Evolutionary conservation across 148 eudicot species (phyloP).

Genomic region (Chenopodium berlandieri): DNA sequence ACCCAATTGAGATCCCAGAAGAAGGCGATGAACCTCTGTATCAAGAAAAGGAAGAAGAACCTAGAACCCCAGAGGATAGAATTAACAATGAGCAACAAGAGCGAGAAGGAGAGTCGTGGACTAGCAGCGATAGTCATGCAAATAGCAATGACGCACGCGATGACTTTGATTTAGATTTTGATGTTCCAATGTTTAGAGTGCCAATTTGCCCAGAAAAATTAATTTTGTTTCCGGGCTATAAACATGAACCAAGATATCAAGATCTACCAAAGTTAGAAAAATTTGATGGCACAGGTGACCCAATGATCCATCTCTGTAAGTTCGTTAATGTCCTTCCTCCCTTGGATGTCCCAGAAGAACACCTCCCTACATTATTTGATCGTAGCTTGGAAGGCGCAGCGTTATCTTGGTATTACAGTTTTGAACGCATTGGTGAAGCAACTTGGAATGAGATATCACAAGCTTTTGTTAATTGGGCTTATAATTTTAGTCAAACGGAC

Average conservation of each 20-base stretch:
- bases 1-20: no score
- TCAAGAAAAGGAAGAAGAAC: no score
- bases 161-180: neutral
- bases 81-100: no score
- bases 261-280: neutral
- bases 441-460: neutral
- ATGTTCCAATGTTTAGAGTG: neutral
- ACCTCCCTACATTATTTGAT: neutral
- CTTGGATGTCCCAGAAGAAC: neutral
- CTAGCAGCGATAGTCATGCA: no score
- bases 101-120: no score
- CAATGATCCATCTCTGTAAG: neutral
- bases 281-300: neutral
- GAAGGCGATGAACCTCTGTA: no score
- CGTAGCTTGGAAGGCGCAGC: neutral
- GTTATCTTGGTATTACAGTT: neutral
- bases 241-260: neutral
- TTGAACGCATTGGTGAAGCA: neutral
- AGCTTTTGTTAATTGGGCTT: neutral
- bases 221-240: neutral
- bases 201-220: neutral
- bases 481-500: no score
- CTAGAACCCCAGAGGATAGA: no score
- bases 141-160: neutral
- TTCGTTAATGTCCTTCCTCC: neutral